phyloP scores from a whole-genome alignment of 163 green algal species.

The Chlamydomonas reinhardtii region DNA sequence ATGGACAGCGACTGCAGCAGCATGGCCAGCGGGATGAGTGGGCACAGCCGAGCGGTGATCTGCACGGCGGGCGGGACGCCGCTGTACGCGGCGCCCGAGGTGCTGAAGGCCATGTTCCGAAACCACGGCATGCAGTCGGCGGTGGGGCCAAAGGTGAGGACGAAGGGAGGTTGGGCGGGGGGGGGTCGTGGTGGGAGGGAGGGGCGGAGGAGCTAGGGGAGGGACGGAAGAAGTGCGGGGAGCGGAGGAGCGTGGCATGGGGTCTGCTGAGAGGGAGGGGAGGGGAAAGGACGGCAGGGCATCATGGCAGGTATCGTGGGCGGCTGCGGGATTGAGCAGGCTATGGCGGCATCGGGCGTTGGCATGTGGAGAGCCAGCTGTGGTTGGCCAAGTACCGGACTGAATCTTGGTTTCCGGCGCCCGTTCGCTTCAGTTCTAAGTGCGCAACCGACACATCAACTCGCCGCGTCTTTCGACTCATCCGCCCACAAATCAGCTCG shows the following conservation, averaged over 20 bases:
- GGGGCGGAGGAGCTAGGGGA: too few relatives aligned
- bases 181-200: too few relatives aligned
- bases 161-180: not conserved
- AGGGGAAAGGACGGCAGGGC: not conserved
- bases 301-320: not conserved
- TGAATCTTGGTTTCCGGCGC: too few relatives aligned
- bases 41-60: not conserved
- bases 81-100: conserved; percentile 68
- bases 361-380: too few relatives aligned
- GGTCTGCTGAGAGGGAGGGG: not conserved
- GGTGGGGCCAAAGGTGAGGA: conserved; percentile 40
- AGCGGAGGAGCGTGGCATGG: too few relatives aligned
- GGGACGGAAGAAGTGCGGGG: too few relatives aligned
- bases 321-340: too few relatives aligned
- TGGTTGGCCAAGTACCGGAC: too few relatives aligned
- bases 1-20: conserved; percentile 36
- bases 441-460: too few relatives aligned
- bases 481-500: too few relatives aligned
- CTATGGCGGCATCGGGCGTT: too few relatives aligned
- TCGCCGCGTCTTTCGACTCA: not conserved
- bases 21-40: not conserved
- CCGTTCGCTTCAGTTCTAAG: too few relatives aligned
- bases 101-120: conserved; percentile 61
- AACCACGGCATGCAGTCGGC: conserved; percentile 46
- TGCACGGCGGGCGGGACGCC: conserved; percentile 60